phyloP scores from a whole-genome alignment of 345 rosid species.

The Cardamine occulta region DNA sequence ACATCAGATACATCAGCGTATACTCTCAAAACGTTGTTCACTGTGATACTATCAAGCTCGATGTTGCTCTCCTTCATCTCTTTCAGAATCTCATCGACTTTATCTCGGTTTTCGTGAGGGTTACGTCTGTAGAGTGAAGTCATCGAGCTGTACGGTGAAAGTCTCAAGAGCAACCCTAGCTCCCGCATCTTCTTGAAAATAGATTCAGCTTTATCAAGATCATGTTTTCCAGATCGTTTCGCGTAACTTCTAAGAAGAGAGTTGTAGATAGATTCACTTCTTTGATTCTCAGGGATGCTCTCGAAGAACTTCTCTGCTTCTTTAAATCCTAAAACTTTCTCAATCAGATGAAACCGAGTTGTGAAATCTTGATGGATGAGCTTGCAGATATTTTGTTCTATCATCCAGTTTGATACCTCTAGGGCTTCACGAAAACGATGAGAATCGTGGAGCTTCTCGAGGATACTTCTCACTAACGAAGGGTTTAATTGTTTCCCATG shows the following conservation, averaged over 20 bases:
- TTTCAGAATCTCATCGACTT: conserved; percentile 9
- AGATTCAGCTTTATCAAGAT: neutral
- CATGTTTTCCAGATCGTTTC: neutral
- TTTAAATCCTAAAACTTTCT: neutral
- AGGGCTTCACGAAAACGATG: neutral
- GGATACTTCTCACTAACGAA: neutral
- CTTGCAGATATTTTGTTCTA: neutral
- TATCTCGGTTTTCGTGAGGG: neutral
- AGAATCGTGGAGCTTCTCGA: neutral
- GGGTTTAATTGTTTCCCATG: neutral
- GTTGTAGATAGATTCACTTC: neutral
- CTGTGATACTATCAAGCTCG: neutral
- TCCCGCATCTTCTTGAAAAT: conserved; percentile 17
- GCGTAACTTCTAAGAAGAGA: neutral
- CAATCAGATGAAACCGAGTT: neutral
- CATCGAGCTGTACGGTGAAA: conserved; percentile 25
- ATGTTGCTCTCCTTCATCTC: conserved; percentile 24
- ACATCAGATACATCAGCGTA: conserved; percentile 15
- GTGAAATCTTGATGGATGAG: neutral
- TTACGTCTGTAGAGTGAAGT: neutral
- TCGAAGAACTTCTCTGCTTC: conserved; percentile 26
- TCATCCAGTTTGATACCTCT: conserved; percentile 13
- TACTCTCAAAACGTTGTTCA: conserved; percentile 22
- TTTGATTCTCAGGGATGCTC: conserved; percentile 15
- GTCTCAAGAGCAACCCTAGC: conserved; percentile 24